Base-by-base conservation (phyloP, 176 grass and related monocot species). In the Secale cereale region DNA sequence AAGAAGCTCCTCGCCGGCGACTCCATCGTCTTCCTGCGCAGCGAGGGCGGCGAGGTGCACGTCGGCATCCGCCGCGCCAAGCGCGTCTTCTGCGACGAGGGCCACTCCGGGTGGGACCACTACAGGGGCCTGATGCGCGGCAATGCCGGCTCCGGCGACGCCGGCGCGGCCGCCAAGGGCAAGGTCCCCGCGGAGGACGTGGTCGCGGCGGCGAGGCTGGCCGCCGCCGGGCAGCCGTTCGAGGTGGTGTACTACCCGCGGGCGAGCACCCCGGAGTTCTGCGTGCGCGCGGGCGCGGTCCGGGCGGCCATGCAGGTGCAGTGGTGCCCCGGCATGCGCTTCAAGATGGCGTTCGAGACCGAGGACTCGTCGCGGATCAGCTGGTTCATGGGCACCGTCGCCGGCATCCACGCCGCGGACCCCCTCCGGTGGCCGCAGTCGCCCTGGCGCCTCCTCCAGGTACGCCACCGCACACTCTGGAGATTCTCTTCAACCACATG, bases 281-380 rank as follows among this genome's bases (percentile, higher is more conserved):
- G 89, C 39, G 93, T 95, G 27, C 86, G 89, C 30, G 93, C 87
- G 28, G 54, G 41, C 23, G 62, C 91, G 9, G 91, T 98, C 7
- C 52, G 63, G 67, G 77, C 89, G 10, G 87, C 93, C 22, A 81
- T 93, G 89, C 79, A 88, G 45, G 85, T 90, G 26, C 85, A 79
- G 28, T 98, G 95, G 95, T 86, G 83, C 45, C 83, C 87, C 0
- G 91, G 93, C 36, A 92, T 90, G 91, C 88, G 95, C 28, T 98
- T 98, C 80, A 98, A 95, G 82, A 98, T 98, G 95, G 89, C 95
- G 46, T 98, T 98, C 85, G 95, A 98, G 83, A 95, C 95, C 6
- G 93, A 95, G 88, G 95, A 98, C 79, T 85, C 85, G 30, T 95
- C 93, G n/a, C 78, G 95, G 88, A 95, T 98, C 78, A 98, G 95